These are phyloP conservation scores for Candolleomyces eurysporus DNA, from an alignment of 768 basidiomycete genomes.

Conservation along the genomic window DNA sequence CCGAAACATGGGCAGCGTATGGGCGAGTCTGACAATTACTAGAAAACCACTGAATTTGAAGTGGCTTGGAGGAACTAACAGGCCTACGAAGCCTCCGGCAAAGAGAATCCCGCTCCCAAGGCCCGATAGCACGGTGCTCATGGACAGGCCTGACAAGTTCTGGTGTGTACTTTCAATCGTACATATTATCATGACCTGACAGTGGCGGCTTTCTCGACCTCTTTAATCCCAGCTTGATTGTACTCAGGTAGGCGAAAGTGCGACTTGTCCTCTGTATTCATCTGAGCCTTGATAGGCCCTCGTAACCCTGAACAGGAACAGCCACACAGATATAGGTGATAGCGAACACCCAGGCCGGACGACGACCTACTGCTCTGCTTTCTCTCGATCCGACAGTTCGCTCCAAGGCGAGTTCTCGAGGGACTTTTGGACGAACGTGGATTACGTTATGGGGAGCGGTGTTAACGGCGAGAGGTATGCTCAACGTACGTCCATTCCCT, in stretches of 20 bases:
- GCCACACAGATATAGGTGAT: conserved; percentile 54
- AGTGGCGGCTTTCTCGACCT: not conserved
- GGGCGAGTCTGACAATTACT: too few relatives aligned
- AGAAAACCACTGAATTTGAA: too few relatives aligned
- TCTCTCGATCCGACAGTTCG: conserved; percentile 31
- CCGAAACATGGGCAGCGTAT: too few relatives aligned
- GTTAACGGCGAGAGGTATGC: conserved; percentile 40
- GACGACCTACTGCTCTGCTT: conserved; percentile 51
- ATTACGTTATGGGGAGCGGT: conserved; percentile 41
- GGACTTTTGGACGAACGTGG: conserved; percentile 52
- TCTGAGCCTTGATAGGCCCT: too few relatives aligned
- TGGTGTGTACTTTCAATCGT: conserved; percentile 35
- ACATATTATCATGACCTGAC: not conserved
- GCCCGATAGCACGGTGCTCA: conserved; percentile 47
- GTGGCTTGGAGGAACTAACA: too few relatives aligned
- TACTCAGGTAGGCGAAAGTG: conserved; percentile 32
- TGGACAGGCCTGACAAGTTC: conserved; percentile 39
- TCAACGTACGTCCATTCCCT: conserved; percentile 34
- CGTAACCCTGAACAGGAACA: conserved; percentile 25
- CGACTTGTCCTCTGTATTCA: not conserved
- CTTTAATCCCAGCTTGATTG: conserved; percentile 35
- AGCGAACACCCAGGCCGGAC: conserved; percentile 55
- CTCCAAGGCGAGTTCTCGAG: conserved; percentile 44
- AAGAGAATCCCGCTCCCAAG: too few relatives aligned
- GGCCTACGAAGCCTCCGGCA: too few relatives aligned